These are phyloP conservation scores for Pueraria montana DNA, from an alignment of 306 rosid genomes.

Conservation along the genomic window DNA sequence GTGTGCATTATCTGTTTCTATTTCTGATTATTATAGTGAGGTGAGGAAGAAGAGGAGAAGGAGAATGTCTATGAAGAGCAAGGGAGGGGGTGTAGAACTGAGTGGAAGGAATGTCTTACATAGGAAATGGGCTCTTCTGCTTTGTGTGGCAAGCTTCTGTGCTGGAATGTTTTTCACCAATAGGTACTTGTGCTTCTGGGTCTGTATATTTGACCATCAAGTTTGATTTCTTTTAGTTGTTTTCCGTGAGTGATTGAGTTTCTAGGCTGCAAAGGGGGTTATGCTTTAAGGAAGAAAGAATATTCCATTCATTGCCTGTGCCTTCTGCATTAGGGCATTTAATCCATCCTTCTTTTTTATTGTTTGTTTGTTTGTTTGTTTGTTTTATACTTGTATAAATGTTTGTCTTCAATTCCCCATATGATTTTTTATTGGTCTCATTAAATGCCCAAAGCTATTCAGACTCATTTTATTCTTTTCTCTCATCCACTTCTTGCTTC, in stretches of 20 bases:
- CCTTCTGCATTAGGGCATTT: conserved; percentile 30
- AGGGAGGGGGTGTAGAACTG: conserved; percentile 62
- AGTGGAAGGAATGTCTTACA: conserved; percentile 59
- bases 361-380: neutral
- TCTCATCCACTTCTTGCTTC: conserved; percentile 18
- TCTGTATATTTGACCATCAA: conserved; percentile 41
- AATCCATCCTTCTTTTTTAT: conserved; percentile 6
- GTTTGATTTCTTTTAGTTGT: conserved; percentile 36
- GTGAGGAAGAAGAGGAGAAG: conserved; percentile 31
- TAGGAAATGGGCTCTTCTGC: conserved; percentile 74
- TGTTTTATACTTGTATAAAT: conserved; percentile 4
- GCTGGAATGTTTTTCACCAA: conserved; percentile 86
- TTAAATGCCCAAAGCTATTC: conserved; percentile 3
- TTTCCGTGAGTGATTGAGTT: conserved; percentile 13
- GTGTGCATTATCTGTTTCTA: neutral
- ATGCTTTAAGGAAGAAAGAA: conserved; percentile 8
- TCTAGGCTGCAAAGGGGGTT: conserved; percentile 26
- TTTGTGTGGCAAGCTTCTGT: conserved; percentile 85
- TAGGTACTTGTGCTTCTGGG: conserved; percentile 65
- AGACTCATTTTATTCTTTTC: conserved; percentile 12
- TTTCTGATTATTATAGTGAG: conserved; percentile 4
- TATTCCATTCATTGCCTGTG: neutral
- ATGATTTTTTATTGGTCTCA: conserved; percentile 20
- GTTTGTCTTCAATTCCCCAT: conserved; percentile 8
- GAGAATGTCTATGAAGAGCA: conserved; percentile 72